Evolutionary conservation across 129 eudicot genomes (phyloP).

Genomic region (Solidago caesia): DNA sequence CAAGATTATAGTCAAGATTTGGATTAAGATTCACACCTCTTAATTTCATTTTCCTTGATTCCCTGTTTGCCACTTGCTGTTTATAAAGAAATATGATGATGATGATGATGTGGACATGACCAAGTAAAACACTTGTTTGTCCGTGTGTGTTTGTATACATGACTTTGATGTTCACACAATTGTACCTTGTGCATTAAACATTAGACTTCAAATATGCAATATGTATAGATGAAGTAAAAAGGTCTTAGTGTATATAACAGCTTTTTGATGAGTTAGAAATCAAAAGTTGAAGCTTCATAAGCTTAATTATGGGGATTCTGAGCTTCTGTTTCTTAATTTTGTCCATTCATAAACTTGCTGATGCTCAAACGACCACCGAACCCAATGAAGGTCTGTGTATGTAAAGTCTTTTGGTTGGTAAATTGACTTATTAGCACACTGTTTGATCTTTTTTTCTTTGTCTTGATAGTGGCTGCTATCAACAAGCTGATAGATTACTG

Average conservation of each 20-base stretch:
- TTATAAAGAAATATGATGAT: conserved; percentile 25
- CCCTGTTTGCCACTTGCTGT: conserved; percentile 33
- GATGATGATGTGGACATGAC: conserved; percentile 31
- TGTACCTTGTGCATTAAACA: conserved; percentile 30
- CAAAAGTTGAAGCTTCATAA: conserved; percentile 2
- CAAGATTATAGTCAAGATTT: conserved; percentile 20
- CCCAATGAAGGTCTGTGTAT: conserved; percentile 51
- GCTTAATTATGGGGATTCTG: conserved; percentile 43
- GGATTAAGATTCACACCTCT: conserved; percentile 17
- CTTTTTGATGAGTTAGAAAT: conserved; percentile 1
- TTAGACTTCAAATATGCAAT: conserved; percentile 2
- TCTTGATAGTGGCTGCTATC: conserved; percentile 55
- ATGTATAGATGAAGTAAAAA: conserved; percentile 19
- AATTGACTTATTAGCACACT: neutral
- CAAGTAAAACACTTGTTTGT: conserved; percentile 31
- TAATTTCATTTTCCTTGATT: conserved; percentile 15
- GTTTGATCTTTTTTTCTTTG: conserved; percentile 10
- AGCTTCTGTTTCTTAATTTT: conserved; percentile 43
- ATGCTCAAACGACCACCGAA: conserved; percentile 50
- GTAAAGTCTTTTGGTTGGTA: conserved; percentile 14
- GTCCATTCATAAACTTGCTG: conserved; percentile 32
- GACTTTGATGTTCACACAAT: conserved; percentile 26
- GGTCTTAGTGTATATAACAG: conserved; percentile 3
- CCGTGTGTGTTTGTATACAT: conserved; percentile 20
- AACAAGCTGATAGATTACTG: conserved; percentile 63